Base-by-base conservation (phyloP, 2,329 filamentous ascomycete genomes). In the Elsinoe perseae region DNA sequence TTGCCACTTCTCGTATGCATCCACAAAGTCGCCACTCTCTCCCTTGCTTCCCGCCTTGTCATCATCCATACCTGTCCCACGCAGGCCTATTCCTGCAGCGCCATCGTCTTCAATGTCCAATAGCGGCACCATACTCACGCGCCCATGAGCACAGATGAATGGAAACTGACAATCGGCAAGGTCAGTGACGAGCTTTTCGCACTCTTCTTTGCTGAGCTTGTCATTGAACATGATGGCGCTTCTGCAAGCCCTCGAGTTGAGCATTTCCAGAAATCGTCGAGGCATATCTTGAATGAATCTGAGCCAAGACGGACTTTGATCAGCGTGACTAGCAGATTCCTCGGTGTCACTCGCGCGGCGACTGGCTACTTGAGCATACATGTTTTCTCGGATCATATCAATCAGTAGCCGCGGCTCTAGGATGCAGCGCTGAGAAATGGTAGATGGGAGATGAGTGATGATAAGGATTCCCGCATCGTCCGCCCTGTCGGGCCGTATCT, bases 191-290 rank as follows among this genome's bases (percentile, higher is more conserved):
- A 93, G 68, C 0, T 68, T 65, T 8, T 70, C 62, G 62, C 88
- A 92, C 60, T 89, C 77, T 0, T 75, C 69, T 0, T 66, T 60
- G 0, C 75, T 76, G 6, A 93, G 70, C 4, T 72, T 65, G 64
- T 95, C 89, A 62, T 92, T 92, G 70, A 95, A 95, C 87, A 91
- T 92, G 66, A 93, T 83, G 2, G 89, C 87, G 32, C 86, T 88
- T 54, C 87, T 78, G 64, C 88, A 93, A 1, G 88, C 82, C 56
- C 86, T 79, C 0, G 86, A 90, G 64, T 89, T 85, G 3, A 92
- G 72, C 65, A 92, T 71, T 27, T 95, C 87, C 3, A 95, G 64
- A 10, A 97, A 82, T 0, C 86, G 85, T 23, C 78, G 75, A 0
- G 92, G 91, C 62, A 88, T 95, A 1, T 77, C 77, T 27, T 82